These are phyloP conservation scores for Tylopilus sp. DNA, from an alignment of 768 basidiomycete genomes.

Conservation along the genomic window DNA sequence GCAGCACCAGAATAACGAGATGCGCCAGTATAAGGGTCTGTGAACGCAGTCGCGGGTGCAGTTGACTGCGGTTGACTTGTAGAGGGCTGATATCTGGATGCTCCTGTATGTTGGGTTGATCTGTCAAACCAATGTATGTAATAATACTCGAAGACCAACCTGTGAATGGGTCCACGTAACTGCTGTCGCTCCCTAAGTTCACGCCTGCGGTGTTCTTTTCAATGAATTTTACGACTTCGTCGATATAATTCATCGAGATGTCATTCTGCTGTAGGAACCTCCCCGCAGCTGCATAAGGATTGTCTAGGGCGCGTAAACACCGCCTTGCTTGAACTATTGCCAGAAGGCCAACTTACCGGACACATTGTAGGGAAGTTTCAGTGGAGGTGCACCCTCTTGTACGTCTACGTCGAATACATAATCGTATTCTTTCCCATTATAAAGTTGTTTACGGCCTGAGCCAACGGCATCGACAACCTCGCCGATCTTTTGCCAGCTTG, in stretches of 20 bases:
- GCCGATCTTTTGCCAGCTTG: constrained; percentile 89
- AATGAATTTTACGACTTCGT: constrained; percentile 91
- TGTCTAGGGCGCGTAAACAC: constrained; percentile 51
- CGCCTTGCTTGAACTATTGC: neutral
- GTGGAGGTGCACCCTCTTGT: constrained; percentile 84
- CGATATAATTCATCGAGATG: constrained; percentile 76
- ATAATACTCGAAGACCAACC: constrained; percentile 40
- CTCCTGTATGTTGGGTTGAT: constrained; percentile 37
- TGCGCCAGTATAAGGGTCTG: constrained; percentile 73
- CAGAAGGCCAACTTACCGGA: constrained; percentile 49
- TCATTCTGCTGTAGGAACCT: constrained; percentile 83
- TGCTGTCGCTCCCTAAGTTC: constrained; percentile 55
- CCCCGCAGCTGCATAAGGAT: constrained; percentile 87
- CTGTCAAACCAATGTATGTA: neutral
- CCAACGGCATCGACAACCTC: constrained; percentile 96
- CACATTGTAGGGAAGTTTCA: constrained; percentile 93
- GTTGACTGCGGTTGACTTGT: constrained; percentile 31
- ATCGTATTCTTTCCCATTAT: constrained; percentile 93
- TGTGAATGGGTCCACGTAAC: constrained; percentile 87
- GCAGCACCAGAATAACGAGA: constrained; percentile 54
- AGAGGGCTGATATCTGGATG: constrained; percentile 58
- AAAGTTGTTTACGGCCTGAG: constrained; percentile 85
- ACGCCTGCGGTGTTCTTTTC: constrained; percentile 86
- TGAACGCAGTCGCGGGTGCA: constrained; percentile 37
- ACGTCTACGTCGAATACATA: constrained; percentile 99